phyloP scores from a whole-genome alignment of 1,139 yeast genomes.

The Martiniozyma asiatica region DNA sequence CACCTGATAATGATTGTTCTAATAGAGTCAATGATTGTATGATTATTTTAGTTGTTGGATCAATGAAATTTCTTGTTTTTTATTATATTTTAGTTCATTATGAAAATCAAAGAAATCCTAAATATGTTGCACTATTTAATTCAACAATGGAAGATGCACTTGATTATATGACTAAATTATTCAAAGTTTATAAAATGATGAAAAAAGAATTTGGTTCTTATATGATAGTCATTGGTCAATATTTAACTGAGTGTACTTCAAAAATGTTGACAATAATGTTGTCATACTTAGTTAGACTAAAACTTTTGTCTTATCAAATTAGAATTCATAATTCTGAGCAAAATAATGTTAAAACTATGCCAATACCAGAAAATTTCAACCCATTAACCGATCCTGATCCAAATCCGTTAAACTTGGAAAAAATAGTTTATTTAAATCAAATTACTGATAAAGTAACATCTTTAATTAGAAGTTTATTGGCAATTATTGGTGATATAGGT shows the following conservation, averaged over 20 bases:
- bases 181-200: conserved; percentile 3
- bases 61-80: conserved; percentile 27
- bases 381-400: conserved; percentile 4
- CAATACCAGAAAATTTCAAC: conserved; percentile 4
- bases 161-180: background rate
- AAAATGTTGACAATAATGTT: conserved; percentile 3
- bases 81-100: conserved; percentile 32
- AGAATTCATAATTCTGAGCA: background rate
- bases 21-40: conserved; percentile 23
- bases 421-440: conserved; percentile 1
- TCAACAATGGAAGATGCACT: conserved; percentile 5
- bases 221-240: conserved; percentile 5
- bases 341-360: background rate
- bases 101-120: conserved; percentile 17
- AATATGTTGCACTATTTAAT: conserved; percentile 5
- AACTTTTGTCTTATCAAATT: conserved; percentile 4
- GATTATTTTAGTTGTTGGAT: conserved; percentile 23
- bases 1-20: conserved; percentile 11
- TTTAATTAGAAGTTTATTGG: conserved; percentile 1
- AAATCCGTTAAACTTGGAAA: conserved; percentile 3
- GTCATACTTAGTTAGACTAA: conserved; percentile 4
- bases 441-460: background rate
- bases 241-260: conserved; percentile 3
- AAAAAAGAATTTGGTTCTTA: conserved; percentile 3
- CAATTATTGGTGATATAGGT: conserved; percentile 1